Conservation (phyloP, 2,329 filamentous ascomycete species). For the Colletotrichum sp. region DNA sequence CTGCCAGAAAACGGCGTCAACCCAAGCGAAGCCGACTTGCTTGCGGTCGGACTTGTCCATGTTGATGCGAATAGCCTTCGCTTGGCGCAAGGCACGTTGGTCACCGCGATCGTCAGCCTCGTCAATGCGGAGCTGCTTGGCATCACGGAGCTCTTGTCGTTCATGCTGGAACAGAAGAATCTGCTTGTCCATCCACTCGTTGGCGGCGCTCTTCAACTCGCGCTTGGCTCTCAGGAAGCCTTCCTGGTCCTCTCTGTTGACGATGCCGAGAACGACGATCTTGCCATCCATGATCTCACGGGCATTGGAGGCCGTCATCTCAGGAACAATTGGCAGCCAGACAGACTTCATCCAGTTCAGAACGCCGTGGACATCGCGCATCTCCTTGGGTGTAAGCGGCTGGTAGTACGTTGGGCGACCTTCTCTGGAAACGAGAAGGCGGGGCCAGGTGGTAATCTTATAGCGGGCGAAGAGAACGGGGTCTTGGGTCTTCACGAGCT, state of each 20-base stretch:
- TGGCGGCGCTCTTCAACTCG: constrained; percentile 93
- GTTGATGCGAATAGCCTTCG: constrained; percentile 90
- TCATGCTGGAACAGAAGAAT: constrained; percentile 90
- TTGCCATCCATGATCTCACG: constrained; percentile 95
- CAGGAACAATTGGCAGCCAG: constrained; percentile 95
- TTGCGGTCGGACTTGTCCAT: constrained; percentile 88
- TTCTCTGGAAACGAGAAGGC: constrained; percentile 86
- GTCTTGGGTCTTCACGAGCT: constrained; percentile 90
- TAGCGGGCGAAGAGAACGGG: constrained; percentile 77
- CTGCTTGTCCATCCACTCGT: constrained; percentile 98
- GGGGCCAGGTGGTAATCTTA: constrained; percentile 97
- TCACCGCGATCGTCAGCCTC: constrained; percentile 95
- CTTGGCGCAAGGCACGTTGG: constrained; percentile 81
- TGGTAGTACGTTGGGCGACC: constrained; percentile 91
- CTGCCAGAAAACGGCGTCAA: constrained; percentile 97
- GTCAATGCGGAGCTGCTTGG: constrained; percentile 94
- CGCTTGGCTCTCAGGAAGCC: constrained; percentile 79
- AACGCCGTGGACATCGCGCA: constrained; percentile 83
- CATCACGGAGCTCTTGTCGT: constrained; percentile 88
- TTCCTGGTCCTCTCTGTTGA: constrained; percentile 80
- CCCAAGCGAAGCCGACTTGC: constrained; percentile 95
- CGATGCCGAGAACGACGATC: constrained; percentile 89
- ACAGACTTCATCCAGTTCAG: constrained; percentile 94
- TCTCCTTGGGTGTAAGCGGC: constrained; percentile 85
- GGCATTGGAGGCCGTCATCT: constrained; percentile 89